phyloP scores from a whole-genome alignment of 2,329 filamentous ascomycete genomes.

The Alternaria sp. region DNA sequence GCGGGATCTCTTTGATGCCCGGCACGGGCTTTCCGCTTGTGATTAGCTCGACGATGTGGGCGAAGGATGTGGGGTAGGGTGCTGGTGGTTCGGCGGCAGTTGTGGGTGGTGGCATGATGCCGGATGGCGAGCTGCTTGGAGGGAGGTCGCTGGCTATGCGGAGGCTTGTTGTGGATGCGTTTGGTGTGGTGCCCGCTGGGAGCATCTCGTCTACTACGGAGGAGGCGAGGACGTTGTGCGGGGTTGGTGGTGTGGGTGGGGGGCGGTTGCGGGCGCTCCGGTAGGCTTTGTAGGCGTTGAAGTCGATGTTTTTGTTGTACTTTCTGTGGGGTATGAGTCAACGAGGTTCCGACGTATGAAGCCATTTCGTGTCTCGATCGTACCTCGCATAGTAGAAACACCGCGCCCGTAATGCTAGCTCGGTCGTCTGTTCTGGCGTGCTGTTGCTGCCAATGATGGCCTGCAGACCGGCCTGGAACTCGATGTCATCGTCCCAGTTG shows the following conservation, averaged over 20 bases:
- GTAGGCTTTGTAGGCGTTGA: constrained; percentile 72
- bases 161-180: constrained; percentile 1
- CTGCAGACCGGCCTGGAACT: constrained; percentile 71
- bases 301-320: constrained; percentile 64
- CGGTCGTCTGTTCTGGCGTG: constrained; percentile 60
- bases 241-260: constrained; percentile 21
- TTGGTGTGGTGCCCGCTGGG: background rate
- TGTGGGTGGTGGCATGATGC: constrained; percentile 33
- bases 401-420: constrained; percentile 70
- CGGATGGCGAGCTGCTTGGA: constrained; percentile 12
- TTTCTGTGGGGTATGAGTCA: constrained; percentile 36
- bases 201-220: constrained; percentile 9
- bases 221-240: constrained; percentile 23
- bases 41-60: constrained; percentile 84
- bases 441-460: constrained; percentile 68
- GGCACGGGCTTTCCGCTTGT: constrained; percentile 82
- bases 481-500: constrained; percentile 70
- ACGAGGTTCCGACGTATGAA: no score
- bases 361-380: no score
- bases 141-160: background rate
- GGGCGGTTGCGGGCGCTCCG: constrained; percentile 46
- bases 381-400: constrained; percentile 70
- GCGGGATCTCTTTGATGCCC: constrained; percentile 85
- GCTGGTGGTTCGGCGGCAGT: constrained; percentile 56
- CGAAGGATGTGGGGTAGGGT: constrained; percentile 81